Conservation (phyloP, 1,139 yeast species). For the Magnusiomyces magnusii region DNA sequence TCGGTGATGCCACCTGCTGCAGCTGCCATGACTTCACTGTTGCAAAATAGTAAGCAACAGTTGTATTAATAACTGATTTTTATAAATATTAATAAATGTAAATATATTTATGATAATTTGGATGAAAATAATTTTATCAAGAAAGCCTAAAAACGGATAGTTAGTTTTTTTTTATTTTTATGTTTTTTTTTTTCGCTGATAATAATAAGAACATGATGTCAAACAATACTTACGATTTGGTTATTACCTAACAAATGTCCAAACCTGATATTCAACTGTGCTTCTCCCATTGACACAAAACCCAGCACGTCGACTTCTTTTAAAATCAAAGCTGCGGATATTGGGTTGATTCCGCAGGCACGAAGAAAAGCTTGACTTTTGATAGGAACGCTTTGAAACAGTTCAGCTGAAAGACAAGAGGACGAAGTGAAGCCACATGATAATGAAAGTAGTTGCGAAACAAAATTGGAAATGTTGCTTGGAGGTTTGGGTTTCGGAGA, state of each 20-base stretch:
- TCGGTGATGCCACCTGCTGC: neutral
- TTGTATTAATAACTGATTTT: too few species aligned
- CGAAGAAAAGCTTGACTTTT: conserved; percentile 11
- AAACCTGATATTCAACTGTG: conserved; percentile 12
- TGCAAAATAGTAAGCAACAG: neutral
- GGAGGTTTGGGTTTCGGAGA: conserved; percentile 1
- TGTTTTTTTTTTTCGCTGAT: neutral
- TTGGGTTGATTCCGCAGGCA: conserved; percentile 13
- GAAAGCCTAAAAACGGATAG: neutral
- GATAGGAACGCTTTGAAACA: conserved; percentile 8
- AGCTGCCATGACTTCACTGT: neutral
- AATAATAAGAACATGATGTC: neutral
- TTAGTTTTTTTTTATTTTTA: neutral
- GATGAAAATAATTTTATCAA: neutral
- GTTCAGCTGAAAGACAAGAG: neutral
- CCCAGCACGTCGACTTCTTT: conserved; percentile 5
- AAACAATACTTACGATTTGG: conserved; percentile 7
- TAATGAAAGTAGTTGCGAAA: neutral
- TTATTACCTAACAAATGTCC: conserved; percentile 9
- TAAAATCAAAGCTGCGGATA: conserved; percentile 13
- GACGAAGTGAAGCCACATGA: neutral
- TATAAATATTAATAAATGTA: neutral
- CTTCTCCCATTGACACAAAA: conserved; percentile 8
- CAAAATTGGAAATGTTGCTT: neutral
- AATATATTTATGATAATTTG: neutral